Evolutionary conservation across 139 green algal species (phyloP).

Genomic region (Diplosphaera chodatii): DNA sequence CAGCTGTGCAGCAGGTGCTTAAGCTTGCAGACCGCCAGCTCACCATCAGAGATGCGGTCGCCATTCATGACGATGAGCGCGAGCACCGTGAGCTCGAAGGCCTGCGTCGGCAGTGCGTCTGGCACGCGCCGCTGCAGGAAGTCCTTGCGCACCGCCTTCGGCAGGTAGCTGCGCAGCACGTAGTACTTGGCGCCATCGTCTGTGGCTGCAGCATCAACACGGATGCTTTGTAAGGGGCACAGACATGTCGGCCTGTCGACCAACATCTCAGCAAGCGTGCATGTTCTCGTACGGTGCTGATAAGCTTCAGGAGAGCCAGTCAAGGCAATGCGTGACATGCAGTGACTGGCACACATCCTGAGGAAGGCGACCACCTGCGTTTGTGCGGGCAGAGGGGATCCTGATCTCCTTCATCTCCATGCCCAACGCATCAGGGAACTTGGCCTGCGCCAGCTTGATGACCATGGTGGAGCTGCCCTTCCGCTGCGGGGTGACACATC

Average conservation of each 20-base stretch:
- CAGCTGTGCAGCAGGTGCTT: background rate
- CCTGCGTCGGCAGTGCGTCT: background rate
- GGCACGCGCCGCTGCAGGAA: background rate
- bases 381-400: background rate
- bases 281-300: too few relatives aligned
- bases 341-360: background rate
- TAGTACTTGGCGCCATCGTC: slow-evolving; percentile 13
- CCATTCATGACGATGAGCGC: slow-evolving; percentile 1
- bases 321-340: background rate
- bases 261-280: too few relatives aligned
- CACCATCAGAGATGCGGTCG: slow-evolving; percentile 3
- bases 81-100: background rate
- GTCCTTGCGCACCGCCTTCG: background rate
- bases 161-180: slow-evolving; percentile 18
- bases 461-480: background rate
- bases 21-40: background rate
- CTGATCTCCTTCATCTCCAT: slow-evolving; percentile 19
- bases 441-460: background rate
- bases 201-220: background rate
- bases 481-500: background rate
- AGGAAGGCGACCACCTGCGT: background rate
- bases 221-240: too few relatives aligned
- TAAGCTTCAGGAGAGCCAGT: too few relatives aligned
- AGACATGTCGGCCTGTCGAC: too few relatives aligned
- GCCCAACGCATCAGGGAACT: slow-evolving; percentile 10